Base-by-base conservation (phyloP, 129 eudicot genomes). In the Artemisia annua region DNA sequence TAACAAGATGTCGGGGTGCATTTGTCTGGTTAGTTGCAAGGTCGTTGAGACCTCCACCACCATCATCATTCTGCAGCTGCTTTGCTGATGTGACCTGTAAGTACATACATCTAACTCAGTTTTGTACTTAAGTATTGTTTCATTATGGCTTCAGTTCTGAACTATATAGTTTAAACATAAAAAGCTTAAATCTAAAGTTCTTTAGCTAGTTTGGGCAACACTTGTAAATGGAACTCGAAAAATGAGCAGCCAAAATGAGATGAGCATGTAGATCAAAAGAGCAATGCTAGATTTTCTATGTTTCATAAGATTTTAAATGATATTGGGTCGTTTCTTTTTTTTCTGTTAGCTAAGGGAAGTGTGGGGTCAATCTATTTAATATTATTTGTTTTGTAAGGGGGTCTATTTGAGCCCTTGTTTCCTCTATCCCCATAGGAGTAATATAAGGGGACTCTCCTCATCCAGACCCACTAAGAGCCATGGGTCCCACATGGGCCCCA, bases 1-100 rank as follows among this genome's bases (percentile, higher is more conserved):
- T 24, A 24, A 24, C 26, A 24, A 24, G 26, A 24, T 24, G 26
- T 24, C 2, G 80, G 32, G 80, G 68, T 58, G 39, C 12, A 75
- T 67, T 67, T 3, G 17, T 75, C 67, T 66, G 67, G 79, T 66
- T 75, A 75, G 73, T 66, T 75, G 68, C 80, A 66, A 66, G 80
- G 68, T 75, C 60, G 74, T 56, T 67, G 9, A 56, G 63, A 20
- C 26, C 26, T 24, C 72, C 57, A 54, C 72, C 72, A 74, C 72
- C 72, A 18, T 24, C 72, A 35, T 53, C 66, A 53, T 51, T 20
- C 65, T 24, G 63, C 63, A 18, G 39, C 11, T 64, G 61, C 63
- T 63, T 56, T 13, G 63, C 70, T 17, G 71, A 63, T 74, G 56
- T 30, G 4, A 55, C 48, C 79, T 77, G 81, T 60, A 60, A 60